Base-by-base conservation (phyloP, 164 flowering plant genomes). In the Hamamelis virginiana region DNA sequence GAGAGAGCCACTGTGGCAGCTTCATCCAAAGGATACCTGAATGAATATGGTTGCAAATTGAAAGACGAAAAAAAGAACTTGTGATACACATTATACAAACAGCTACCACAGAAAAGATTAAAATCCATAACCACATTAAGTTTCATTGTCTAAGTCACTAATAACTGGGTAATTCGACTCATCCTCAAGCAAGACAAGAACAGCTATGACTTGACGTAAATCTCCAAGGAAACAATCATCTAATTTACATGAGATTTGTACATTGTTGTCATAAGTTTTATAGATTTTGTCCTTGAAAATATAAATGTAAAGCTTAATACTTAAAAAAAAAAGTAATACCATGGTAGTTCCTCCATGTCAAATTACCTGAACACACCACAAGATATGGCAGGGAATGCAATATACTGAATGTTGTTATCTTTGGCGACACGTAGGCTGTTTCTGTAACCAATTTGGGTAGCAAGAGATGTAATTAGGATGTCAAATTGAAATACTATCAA, bases 341-440 rank as follows among this genome's bases (percentile, higher is more conserved):
- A 33, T 2, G 16, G 15, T 18, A 19, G 53, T 45, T 8, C 4
- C 41, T 62, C 22, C 46, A 14, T 62, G 15, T 33, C 43, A 74
- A 63, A 86, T 77, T 73, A 95, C 99, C 96, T 73, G 72, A 63
- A 91, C 9, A 84, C 82, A 66, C 99, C 99, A 72, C 98, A 95
- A 46, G 99, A 95, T 74, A 95, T 83, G 75, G 99, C 95, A 80
- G 99, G 84, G 70, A 95, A 95, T 10, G 97, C 98, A 75, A 95
- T 75, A 72, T 89, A 91, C 44, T 86, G 82, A 71, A 95, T 83
- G 74, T 82, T 84, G 79, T 88, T 87, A 62, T 87, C 96, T 64
- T 87, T 90, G 8, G 96, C 98, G 26, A 90, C 83, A 53, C 68
- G 80, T 72, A 95, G 77, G 80, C 89, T 82, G 76, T 80, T 95